phyloP scores from a whole-genome alignment of 768 basidiomycete genomes.

The Kockovaella imperatae region DNA sequence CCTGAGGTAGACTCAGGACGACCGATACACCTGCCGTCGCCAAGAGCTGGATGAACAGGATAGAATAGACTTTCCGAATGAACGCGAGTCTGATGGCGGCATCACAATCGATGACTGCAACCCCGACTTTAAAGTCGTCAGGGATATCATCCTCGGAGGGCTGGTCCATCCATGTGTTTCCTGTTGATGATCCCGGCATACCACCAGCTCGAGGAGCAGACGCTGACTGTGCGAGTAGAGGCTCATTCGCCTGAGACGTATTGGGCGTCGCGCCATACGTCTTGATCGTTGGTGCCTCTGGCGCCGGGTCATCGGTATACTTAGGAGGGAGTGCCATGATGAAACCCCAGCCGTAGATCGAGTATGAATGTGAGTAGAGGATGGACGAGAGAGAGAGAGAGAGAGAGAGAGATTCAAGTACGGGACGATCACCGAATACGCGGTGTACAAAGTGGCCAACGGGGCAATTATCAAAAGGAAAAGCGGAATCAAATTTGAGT shows the following conservation, averaged over 20 bases:
- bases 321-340: conserved; percentile 33
- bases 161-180: conserved; percentile 53
- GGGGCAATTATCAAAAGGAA: not conserved
- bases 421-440: not conserved
- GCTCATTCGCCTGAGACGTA: conserved; percentile 4
- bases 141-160: conserved; percentile 66
- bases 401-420: not conserved
- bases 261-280: conserved; percentile 28
- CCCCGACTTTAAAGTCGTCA: conserved; percentile 73
- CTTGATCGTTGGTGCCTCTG: conserved; percentile 13
- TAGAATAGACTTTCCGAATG: conserved; percentile 61
- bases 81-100: conserved; percentile 69
- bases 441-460: not conserved
- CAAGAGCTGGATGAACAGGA: conserved; percentile 53
- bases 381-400: too few species aligned
- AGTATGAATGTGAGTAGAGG: too few species aligned
- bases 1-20: conserved; percentile 57
- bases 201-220: conserved; percentile 15
- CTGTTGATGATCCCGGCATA: too few species aligned
- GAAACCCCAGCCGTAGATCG: not conserved
- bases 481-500: not conserved
- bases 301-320: conserved; percentile 25
- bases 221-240: conserved; percentile 12
- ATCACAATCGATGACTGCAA: conserved; percentile 38
- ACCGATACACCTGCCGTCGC: conserved; percentile 74